These are phyloP conservation scores for Aspergillus funiculosus DNA, from an alignment of 495 filamentous ascomycete species.

Conservation along the genomic window DNA sequence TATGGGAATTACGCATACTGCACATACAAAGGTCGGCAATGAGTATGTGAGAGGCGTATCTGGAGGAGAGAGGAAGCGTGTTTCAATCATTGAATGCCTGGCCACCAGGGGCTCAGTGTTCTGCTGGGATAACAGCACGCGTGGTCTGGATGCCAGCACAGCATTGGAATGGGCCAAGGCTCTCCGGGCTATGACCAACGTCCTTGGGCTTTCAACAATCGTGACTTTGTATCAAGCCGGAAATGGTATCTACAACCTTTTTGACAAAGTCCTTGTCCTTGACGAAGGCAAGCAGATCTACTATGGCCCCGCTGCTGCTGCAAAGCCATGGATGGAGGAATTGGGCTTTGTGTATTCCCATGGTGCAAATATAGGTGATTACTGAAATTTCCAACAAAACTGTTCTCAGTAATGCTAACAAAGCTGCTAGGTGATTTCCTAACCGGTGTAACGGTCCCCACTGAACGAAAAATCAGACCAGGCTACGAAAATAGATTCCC, in stretches of 20 bases:
- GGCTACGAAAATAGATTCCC: conserved; percentile 48
- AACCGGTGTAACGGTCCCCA: conserved; percentile 65
- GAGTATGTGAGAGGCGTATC: conserved; percentile 74
- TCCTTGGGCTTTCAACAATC: conserved; percentile 41
- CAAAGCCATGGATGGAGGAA: conserved; percentile 61
- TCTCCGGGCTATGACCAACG: conserved; percentile 43
- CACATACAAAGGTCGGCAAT: conserved; percentile 74
- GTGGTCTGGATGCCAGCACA: conserved; percentile 56
- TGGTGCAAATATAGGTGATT: not conserved
- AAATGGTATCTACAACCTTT: conserved; percentile 55
- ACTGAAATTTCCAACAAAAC: too few relatives aligned
- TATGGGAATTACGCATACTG: conserved; percentile 72
- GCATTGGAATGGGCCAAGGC: conserved; percentile 52
- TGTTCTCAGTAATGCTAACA: conserved; percentile 58
- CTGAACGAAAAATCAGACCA: conserved; percentile 54
- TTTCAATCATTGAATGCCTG: conserved; percentile 62
- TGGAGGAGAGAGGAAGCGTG: conserved; percentile 75
- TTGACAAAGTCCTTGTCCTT: conserved; percentile 65
- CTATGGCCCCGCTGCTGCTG: conserved; percentile 53
- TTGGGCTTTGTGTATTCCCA: conserved; percentile 51
- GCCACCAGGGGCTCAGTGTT: conserved; percentile 58
- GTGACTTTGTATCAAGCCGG: conserved; percentile 58
- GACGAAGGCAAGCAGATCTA: conserved; percentile 60
- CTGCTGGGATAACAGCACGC: conserved; percentile 59
- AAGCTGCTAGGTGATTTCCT: conserved; percentile 59